Base-by-base conservation (phyloP, 202 grass and related monocot genomes). In the Schoenoplectus triqueter region DNA sequence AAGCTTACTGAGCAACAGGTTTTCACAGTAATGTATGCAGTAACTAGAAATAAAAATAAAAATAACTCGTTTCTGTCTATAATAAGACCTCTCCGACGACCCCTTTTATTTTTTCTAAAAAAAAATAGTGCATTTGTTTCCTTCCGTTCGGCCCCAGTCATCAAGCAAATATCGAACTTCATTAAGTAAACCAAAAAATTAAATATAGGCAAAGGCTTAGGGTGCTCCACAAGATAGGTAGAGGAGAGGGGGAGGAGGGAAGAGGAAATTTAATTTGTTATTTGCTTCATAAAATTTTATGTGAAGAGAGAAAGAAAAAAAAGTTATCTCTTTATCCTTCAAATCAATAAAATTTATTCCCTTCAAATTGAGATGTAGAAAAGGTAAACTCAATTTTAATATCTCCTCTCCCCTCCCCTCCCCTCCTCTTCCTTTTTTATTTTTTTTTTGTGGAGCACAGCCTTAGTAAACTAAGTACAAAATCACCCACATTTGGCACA, bases 401-500 rank as follows among this genome's bases (percentile, higher is more conserved):
- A 31, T 31, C 31, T 31, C 31, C 31, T 31, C 31, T 31, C 31
- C 31, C 31, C 31, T 31, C 31, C 31, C 31, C 31, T 31, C 31
- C 31, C 31, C 31, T 31, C 31, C 31, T 31, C 31, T 31, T 31
- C 31, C 31, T 31, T 31, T 31, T 31, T 31, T 31, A 31, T 31
- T 31, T 31, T 31, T 31, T 31, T 31, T 31, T 31, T 31, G 31
- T 31, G 31, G 31, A 31, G 31, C 31, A 31, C 31, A 31, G 31
- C 31, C 31, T 65, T 63, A 70, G 47, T 66, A 15, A 70, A 81
- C 10, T 60, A 81, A 56, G 65, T 56, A 83, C n/a, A 83, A 67
- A 67, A 83, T 68, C 65, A 70, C 65, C 57, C 65, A 55, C 81
- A 83, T 66, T 81, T 41, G 15, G 10, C 78, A 47, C 40, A 65